Percentiles rank a stretch among this genome's conserved stretches.
These are phyloP conservation scores for Moesziomyces antarcticus DNA, from an alignment of 1,284 basidiomycete species.

Conservation along the genomic window DNA sequence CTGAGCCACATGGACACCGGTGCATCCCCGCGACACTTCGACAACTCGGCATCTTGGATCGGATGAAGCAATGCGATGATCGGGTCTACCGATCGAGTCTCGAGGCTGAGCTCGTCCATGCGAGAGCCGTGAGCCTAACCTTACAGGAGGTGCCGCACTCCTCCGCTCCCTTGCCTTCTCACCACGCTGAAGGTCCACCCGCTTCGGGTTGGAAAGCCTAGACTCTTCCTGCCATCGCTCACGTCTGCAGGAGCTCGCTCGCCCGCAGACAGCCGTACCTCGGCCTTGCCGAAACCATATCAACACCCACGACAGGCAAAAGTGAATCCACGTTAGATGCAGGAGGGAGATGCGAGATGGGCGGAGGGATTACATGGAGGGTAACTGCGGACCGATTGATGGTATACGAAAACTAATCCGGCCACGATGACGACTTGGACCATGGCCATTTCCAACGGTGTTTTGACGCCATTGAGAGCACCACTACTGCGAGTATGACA, in stretches of 20 bases:
- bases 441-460: too few relatives aligned
- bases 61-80: background rate
- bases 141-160: too few relatives aligned
- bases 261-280: background rate
- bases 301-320: background rate
- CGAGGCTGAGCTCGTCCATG: too few relatives aligned
- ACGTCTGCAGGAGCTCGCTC: background rate
- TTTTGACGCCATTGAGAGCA: background rate
- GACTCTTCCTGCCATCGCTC: too few relatives aligned
- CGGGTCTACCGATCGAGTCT: background rate
- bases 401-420: conserved; percentile 10
- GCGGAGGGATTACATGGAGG: background rate
- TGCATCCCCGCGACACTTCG: background rate
- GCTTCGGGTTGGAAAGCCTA: too few relatives aligned
- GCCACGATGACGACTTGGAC: background rate
- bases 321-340: background rate
- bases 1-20: background rate
- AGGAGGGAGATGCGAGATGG: background rate
- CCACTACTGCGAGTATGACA: too few relatives aligned
- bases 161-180: too few relatives aligned
- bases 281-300: background rate
- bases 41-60: background rate
- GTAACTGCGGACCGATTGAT: conserved; percentile 3
- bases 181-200: too few relatives aligned
- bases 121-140: too few relatives aligned